A percentile compares a stretch with the other conserved stretches of the same genome.
phyloP scores from a whole-genome alignment of 2,329 filamentous ascomycete genomes.

The Botrytis hyacinthi region DNA sequence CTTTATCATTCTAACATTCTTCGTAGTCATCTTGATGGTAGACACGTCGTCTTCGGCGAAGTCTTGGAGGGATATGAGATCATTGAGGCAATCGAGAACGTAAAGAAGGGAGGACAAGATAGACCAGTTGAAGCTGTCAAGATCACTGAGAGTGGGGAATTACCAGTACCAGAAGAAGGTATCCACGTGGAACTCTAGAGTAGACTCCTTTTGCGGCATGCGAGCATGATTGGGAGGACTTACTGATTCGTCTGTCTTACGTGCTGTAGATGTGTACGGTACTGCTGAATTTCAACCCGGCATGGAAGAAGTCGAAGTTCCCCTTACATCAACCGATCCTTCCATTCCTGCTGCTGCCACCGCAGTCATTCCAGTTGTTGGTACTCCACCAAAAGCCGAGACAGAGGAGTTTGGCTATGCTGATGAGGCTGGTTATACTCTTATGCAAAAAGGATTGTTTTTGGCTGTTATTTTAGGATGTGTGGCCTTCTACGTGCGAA shows the following conservation, averaged over 20 bases:
- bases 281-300: conserved; percentile 37
- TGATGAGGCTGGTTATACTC: conserved; percentile 41
- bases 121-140: conserved; percentile 68
- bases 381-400: conserved; percentile 5
- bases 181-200: conserved; percentile 84
- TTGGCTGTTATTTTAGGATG: conserved; percentile 49
- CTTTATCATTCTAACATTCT: conserved; percentile 25
- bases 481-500: conserved; percentile 47
- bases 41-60: conserved; percentile 86
- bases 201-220: conserved; percentile 31
- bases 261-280: conserved; percentile 35
- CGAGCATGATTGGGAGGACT: conserved; percentile 29
- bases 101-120: conserved; percentile 63
- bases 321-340: conserved; percentile 24
- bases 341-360: conserved; percentile 21
- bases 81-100: conserved; percentile 74
- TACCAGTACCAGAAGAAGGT: conserved; percentile 85
- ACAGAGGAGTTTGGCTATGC: conserved; percentile 24
- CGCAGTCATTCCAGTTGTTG: conserved; percentile 28
- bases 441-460: conserved; percentile 51
- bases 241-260: conserved; percentile 36
- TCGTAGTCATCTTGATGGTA: conserved; percentile 73
- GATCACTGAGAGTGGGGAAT: conserved; percentile 80
- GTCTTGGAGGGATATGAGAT: conserved; percentile 83
- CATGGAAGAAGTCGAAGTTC: conserved; percentile 31